Base-by-base conservation (phyloP, 257 asterid species). In the Przewalskia tangutica region DNA sequence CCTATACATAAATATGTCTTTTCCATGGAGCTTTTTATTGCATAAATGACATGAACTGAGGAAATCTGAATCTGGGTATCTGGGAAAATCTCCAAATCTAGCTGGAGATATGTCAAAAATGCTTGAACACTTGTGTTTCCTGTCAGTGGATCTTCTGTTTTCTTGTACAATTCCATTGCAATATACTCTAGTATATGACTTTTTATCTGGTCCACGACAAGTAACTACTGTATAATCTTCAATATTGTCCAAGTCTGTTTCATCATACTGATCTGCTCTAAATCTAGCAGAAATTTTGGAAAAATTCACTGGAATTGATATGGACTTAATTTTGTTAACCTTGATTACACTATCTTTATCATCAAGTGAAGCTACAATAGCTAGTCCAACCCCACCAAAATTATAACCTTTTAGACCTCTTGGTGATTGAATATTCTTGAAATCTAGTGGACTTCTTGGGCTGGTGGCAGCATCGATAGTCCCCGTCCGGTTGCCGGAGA, bases 1-100 rank as follows among this genome's bases (percentile, higher is more conserved):
- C 98, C 97, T 91, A 85, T 95, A 95, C 98, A 93, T 93, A 90
- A 79, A 95, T 76, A 95, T 91, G 82, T 95, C 98, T 68, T 88
- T 89, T 85, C 96, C 97, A 23, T 93, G 91, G 58, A 95, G 98
- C 1, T 89, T 90, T 88, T 90, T 93, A 54, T 82, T 83, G 82
- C 98, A 95, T 87, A 89, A 53, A 42, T 90, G 78, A 84, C 98
- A 95, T 20, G 93, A 81, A 85, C 82, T 88, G 38, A 95, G 97
- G 82, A 93, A 95, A 86, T 91, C 93, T 67, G 91, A 62, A 48
- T 90, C 48, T 27, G 98, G 93, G 46, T 54, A 23, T 0, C 83
- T 84, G 20, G 81, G 34, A 11, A 44, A 56, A 23, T 86, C 93
- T 8, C 62, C 84, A 6, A 67, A 13, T 77, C 83, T 90, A 14